These are phyloP conservation scores for Aspergillus wentii DNA, from an alignment of 495 filamentous ascomycete species.

Conservation along the genomic window DNA sequence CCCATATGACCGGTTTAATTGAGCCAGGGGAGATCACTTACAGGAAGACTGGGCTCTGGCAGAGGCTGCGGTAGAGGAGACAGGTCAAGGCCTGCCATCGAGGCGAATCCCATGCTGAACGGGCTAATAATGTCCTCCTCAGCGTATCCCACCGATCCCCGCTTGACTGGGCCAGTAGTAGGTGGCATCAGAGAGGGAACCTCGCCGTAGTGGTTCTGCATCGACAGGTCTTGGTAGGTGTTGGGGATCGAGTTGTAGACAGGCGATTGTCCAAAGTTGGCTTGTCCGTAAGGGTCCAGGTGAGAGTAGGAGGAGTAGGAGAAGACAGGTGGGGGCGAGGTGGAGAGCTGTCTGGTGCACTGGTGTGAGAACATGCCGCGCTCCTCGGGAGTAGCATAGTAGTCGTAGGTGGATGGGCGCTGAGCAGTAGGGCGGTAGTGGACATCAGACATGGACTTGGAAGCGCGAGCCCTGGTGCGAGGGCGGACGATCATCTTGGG, in stretches of 20 bases:
- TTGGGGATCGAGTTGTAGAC: slow-evolving; percentile 60
- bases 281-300: slow-evolving; percentile 61
- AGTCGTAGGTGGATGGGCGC: slow-evolving; percentile 26
- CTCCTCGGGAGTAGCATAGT: slow-evolving; percentile 37
- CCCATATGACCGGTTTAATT: slow-evolving; percentile 41
- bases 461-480: slow-evolving; percentile 37
- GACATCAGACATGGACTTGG: slow-evolving; percentile 38
- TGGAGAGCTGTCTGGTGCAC: slow-evolving; percentile 64
- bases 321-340: slow-evolving; percentile 68
- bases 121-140: slow-evolving; percentile 67
- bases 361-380: slow-evolving; percentile 58
- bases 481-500: slow-evolving; percentile 44
- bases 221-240: slow-evolving; percentile 51
- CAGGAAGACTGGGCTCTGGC: slow-evolving; percentile 30
- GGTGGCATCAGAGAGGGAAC: no score
- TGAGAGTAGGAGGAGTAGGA: slow-evolving; percentile 67
- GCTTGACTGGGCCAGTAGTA: slow-evolving; percentile 43
- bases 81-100: slow-evolving; percentile 72
- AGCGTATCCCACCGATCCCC: slow-evolving; percentile 35
- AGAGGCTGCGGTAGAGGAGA: slow-evolving; percentile 34
- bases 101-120: slow-evolving; percentile 71
- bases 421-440: slow-evolving; percentile 27
- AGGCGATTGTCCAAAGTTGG: slow-evolving; percentile 57
- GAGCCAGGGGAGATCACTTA: slow-evolving; percentile 51
- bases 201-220: slow-evolving; percentile 60